Percentiles rank a stretch among this genome's conserved stretches.
Conservation (phyloP, 495 filamentous ascomycete genomes). For the Hypoxylon fuscum region DNA sequence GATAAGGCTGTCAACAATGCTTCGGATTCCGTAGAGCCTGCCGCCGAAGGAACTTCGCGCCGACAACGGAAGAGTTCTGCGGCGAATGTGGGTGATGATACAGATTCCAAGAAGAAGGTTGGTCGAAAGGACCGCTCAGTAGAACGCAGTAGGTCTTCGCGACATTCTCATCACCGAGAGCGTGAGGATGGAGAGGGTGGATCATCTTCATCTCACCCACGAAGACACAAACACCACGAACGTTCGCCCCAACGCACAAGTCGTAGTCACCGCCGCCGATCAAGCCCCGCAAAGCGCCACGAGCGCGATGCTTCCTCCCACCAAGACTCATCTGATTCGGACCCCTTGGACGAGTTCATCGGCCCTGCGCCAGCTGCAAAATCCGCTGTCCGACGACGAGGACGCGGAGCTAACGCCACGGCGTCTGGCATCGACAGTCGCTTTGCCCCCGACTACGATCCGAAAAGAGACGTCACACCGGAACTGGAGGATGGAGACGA, state of each 20-base stretch:
- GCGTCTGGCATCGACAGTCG: constrained; percentile 80
- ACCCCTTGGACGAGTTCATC: constrained; percentile 80
- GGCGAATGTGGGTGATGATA: background rate
- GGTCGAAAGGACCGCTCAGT: constrained; percentile 9
- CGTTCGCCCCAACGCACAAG: constrained; percentile 42
- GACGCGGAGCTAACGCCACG: constrained; percentile 70
- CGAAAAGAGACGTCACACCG: constrained; percentile 71
- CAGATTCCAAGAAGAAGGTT: constrained; percentile 8
- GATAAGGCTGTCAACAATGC: constrained; percentile 25
- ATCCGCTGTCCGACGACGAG: constrained; percentile 68
- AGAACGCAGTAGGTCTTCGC: constrained; percentile 7
- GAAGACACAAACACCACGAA: constrained; percentile 41
- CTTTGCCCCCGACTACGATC: constrained; percentile 82
- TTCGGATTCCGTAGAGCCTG: background rate
- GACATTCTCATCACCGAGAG: constrained; percentile 15
- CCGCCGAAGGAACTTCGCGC: constrained; percentile 17
- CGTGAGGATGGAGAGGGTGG: constrained; percentile 23
- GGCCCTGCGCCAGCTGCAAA: constrained; percentile 75
- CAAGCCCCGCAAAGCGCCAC: constrained; percentile 14
- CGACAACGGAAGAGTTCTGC: constrained; percentile 4
- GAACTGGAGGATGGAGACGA: constrained; percentile 66
- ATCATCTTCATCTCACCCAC: constrained; percentile 26
- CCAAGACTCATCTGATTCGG: constrained; percentile 64
- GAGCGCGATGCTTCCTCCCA: background rate
- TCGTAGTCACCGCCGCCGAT: background rate